Conservation (phyloP, 2,329 filamentous ascomycete species). For the Pezicula neosporulosa region DNA sequence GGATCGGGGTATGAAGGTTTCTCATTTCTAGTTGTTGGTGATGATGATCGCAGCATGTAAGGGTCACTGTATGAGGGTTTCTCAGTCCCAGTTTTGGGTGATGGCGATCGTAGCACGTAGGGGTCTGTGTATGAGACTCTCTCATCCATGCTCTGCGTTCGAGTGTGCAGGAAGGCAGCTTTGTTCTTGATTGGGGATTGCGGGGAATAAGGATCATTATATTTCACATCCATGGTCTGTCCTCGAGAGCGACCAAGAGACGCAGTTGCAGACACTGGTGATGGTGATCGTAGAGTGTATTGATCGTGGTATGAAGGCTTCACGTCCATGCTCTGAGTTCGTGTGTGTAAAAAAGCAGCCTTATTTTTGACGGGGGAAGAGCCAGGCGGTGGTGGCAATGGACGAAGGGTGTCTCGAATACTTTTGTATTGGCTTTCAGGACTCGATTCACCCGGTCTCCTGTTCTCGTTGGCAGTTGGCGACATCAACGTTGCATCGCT, state of each 20-base stretch:
- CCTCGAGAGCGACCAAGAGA: too few relatives aligned
- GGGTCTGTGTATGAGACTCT: too few relatives aligned
- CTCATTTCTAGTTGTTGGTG: too few relatives aligned
- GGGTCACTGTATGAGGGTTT: too few relatives aligned
- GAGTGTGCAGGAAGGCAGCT: conserved; percentile 24
- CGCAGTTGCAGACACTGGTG: too few relatives aligned
- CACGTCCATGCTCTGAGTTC: conserved; percentile 57
- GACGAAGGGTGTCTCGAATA: conserved; percentile 73
- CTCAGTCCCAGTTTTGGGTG: too few relatives aligned
- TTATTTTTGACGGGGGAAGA: conserved; percentile 32
- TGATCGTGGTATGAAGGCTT: conserved; percentile 45
- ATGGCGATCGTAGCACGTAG: too few relatives aligned
- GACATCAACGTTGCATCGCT: conserved; percentile 63
- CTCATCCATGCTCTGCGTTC: conserved; percentile 54
- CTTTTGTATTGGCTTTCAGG: conserved; percentile 67
- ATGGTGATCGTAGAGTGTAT: background rate
- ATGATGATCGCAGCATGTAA: too few relatives aligned
- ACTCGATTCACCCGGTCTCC: conserved; percentile 36
- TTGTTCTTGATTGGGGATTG: conserved; percentile 5
- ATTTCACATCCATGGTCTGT: too few relatives aligned
- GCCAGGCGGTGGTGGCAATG: conserved; percentile 64
- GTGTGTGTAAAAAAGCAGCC: conserved; percentile 27
- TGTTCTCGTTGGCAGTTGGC: conserved; percentile 44
- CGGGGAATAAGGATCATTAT: too few relatives aligned
- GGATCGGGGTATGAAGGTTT: too few relatives aligned